Evolutionary conservation across 2,329 filamentous ascomycete genomes (phyloP).

Genomic region (Pseudomassariella vexata): DNA sequence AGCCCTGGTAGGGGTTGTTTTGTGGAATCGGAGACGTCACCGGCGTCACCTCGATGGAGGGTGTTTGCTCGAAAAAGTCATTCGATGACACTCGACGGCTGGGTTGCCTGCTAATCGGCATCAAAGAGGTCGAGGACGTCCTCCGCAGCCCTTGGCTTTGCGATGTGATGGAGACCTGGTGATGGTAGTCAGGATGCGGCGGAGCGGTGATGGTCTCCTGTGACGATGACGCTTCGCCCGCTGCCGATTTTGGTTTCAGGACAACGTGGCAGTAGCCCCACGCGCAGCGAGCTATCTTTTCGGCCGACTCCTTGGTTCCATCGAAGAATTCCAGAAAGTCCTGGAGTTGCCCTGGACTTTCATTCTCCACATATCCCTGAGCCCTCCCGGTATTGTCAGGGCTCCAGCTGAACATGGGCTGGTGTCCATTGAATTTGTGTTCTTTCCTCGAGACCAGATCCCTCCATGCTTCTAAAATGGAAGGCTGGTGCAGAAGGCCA

Average conservation of each 20-base stretch:
- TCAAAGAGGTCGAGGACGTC: slow-evolving; percentile 9
- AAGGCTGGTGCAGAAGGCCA: slow-evolving; percentile 60
- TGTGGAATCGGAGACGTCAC: slow-evolving; percentile 5
- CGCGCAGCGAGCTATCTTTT: slow-evolving; percentile 51
- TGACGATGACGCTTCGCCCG: slow-evolving; percentile 2
- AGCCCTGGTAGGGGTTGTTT: slow-evolving; percentile 8
- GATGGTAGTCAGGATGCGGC: slow-evolving; percentile 4
- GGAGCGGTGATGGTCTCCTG: slow-evolving; percentile 3
- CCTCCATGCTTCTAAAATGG: slow-evolving; percentile 57
- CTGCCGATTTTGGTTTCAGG: slow-evolving; percentile 20
- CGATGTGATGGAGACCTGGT: slow-evolving; percentile 8
- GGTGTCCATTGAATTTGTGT: slow-evolving; percentile 39
- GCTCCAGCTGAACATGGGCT: slow-evolving; percentile 57
- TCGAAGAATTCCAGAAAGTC: slow-evolving; percentile 62
- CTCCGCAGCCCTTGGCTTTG: slow-evolving; percentile 9
- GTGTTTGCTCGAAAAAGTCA: slow-evolving; percentile 8
- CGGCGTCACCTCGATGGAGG: background rate
- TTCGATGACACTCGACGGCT: slow-evolving; percentile 7
- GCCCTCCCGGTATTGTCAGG: slow-evolving; percentile 49
- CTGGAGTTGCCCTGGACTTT: slow-evolving; percentile 56
- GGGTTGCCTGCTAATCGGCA: slow-evolving; percentile 9
- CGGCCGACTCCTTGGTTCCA: slow-evolving; percentile 49
- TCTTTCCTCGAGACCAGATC: slow-evolving; percentile 41
- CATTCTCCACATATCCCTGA: slow-evolving; percentile 55
- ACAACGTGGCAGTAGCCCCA: slow-evolving; percentile 31